Evolutionary conservation across 2,329 filamentous ascomycete genomes (phyloP).

Genomic region (Trichoderma polysporum): DNA sequence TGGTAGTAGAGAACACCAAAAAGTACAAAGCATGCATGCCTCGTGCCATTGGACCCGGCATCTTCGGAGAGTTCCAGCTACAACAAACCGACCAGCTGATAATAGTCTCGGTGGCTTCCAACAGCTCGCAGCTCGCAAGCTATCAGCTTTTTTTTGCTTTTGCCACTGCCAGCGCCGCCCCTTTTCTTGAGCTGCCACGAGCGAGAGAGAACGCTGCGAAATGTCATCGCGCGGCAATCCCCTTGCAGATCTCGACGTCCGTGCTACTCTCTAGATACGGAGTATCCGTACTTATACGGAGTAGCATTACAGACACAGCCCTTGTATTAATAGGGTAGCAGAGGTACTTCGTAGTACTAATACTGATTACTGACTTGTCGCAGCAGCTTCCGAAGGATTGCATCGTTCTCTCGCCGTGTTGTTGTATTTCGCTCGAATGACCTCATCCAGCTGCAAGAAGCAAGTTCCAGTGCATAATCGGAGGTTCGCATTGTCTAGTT

Average conservation of each 20-base stretch:
- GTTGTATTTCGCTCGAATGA: constrained; percentile 1
- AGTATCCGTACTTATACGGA: background rate
- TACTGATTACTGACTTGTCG: background rate
- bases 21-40: no score
- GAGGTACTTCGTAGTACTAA: no score
- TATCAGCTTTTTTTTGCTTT: background rate
- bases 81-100: background rate
- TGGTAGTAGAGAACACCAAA: no score
- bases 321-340: background rate
- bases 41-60: background rate
- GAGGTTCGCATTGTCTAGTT: background rate
- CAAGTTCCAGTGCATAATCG: background rate
- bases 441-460: background rate
- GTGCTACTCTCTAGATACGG: no score
- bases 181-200: background rate
- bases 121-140: background rate
- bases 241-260: constrained; percentile 9
- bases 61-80: constrained; percentile 12
- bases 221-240: constrained; percentile 12
- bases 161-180: constrained; percentile 1
- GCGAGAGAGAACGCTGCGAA: background rate
- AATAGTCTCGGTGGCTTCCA: background rate
- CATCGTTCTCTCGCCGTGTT: background rate
- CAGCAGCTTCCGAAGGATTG: background rate
- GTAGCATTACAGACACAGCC: background rate